Percentiles rank a stretch among this genome's conserved stretches.
Evolutionary conservation across 768 basidiomycete genomes (phyloP).

Genomic region (Mycena venus): DNA sequence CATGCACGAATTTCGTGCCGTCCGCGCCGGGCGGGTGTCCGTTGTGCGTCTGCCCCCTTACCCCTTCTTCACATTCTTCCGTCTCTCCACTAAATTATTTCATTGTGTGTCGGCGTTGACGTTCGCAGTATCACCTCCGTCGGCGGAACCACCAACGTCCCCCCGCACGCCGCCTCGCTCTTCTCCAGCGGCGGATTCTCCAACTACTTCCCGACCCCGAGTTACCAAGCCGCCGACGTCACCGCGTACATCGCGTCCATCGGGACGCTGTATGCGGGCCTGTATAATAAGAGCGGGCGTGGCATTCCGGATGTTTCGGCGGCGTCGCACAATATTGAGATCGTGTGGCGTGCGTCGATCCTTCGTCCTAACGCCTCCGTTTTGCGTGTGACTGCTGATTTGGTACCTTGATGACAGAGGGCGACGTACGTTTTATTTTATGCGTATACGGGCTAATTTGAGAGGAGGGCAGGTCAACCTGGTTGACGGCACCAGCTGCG

Average conservation of each 20-base stretch:
- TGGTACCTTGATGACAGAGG: neutral
- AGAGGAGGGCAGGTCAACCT: neutral
- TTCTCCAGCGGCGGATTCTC: constrained; percentile 42
- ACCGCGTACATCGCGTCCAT: constrained; percentile 20
- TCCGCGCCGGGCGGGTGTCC: constrained; percentile 45
- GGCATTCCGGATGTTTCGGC: constrained; percentile 33
- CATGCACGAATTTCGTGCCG: constrained; percentile 51
- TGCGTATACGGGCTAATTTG: neutral
- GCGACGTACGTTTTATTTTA: neutral
- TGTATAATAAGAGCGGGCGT: constrained; percentile 32
- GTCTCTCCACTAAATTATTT: constrained; percentile 50
- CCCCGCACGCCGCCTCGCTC: constrained; percentile 53
- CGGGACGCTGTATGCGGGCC: constrained; percentile 44
- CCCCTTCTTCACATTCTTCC: constrained; percentile 36
- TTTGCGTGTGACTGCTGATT: neutral
- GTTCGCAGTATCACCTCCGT: constrained; percentile 53
- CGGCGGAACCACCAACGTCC: constrained; percentile 58
- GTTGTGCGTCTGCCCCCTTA: constrained; percentile 47
- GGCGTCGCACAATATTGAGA: constrained; percentile 41
- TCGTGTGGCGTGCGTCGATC: constrained; percentile 36
- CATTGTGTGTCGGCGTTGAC: constrained; percentile 37
- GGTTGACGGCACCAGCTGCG: constrained; percentile 58
- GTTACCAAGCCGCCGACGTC: constrained; percentile 32
- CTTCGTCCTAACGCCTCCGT: neutral
- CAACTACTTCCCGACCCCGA: constrained; percentile 35